A percentile compares a stretch with the other conserved stretches of the same genome.
Conservation (phyloP, 441 rosid species). For the Erodium moschatum region DNA sequence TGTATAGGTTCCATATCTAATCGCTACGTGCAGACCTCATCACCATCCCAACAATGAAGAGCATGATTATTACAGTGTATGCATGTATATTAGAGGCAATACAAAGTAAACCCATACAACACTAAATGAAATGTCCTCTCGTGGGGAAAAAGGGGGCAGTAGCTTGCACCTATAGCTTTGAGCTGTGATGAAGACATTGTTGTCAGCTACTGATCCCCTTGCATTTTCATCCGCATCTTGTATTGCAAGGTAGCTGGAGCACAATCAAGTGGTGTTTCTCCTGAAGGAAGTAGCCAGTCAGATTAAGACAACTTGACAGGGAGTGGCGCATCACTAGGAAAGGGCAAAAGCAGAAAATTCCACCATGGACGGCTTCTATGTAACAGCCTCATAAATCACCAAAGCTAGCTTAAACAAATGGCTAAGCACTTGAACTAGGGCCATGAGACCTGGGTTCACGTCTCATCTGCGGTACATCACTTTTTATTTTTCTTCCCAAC, state of each 20-base stretch:
- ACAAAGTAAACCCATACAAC: neutral
- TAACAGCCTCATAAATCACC: neutral
- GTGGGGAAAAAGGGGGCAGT: neutral
- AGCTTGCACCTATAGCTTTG: neutral
- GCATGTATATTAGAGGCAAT: neutral
- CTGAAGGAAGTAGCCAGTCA: constrained; percentile 21
- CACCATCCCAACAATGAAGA: neutral
- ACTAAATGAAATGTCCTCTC: neutral
- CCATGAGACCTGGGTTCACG: too few species aligned
- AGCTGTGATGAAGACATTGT: neutral
- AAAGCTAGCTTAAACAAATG: too few species aligned
- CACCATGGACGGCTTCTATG: neutral
- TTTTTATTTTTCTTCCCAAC: too few species aligned
- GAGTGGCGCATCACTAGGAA: constrained; percentile 3
- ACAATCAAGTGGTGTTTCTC: constrained; percentile 87
- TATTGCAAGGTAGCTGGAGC: constrained; percentile 80
- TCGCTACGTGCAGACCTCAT: neutral
- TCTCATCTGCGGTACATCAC: too few species aligned
- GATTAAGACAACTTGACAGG: neutral
- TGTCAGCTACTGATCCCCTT: neutral
- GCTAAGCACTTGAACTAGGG: too few species aligned
- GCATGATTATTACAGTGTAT: neutral
- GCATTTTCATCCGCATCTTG: constrained; percentile 65
- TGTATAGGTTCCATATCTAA: too few species aligned
- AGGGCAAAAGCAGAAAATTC: neutral